Base-by-base conservation (phyloP, 331 rosid species). In the Acacia pycnantha region DNA sequence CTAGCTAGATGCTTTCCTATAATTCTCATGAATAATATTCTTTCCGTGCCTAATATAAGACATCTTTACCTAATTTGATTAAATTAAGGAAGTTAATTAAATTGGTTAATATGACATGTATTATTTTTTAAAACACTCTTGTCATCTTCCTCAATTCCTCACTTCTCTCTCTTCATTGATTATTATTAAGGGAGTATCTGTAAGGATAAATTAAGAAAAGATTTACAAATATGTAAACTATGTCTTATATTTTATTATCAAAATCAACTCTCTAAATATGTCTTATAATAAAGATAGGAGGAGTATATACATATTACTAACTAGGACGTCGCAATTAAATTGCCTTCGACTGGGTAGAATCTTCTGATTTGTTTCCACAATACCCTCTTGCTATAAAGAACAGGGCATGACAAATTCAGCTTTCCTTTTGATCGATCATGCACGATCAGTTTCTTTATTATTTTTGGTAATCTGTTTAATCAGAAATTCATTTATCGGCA, bases 1-100 rank as follows among this genome's bases (percentile, higher is more conserved):
- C 58, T 75, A 76, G 74, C 14, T 71, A 62, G 61, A 82, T 86
- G 79, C 77, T 48, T 82, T 29, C 18, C 47, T 44, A 73, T 66
- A 54, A 27, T 73, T 56, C 19, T 2, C 31, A 56, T 14, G 0
- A 58, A 58, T 58, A 22, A 48, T 37, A 6, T 0, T 6, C 2
- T 6, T 35, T 35, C 1, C 0, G 2, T 37, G 0, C 0, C 6
- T 6, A 37, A 6, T 6, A 37, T 6, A 37, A 37, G 0, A 37
- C 2, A 37, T 37, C 6, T 37, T 37, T 6, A 37, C 7, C 1
- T 37, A 37, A 6, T 37, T 37, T 37, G 9, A 37, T 37, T 1
- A 37, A 0, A 37, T 37, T 37, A 6, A 6, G 0, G 0, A 37
- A 6, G 0, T 37, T 1, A 6, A n/a, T n/a, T n/a, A n/a, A n/a